Evolutionary conservation across 305 asterid genomes (phyloP).

Genomic region (Fraxinus albicans): DNA sequence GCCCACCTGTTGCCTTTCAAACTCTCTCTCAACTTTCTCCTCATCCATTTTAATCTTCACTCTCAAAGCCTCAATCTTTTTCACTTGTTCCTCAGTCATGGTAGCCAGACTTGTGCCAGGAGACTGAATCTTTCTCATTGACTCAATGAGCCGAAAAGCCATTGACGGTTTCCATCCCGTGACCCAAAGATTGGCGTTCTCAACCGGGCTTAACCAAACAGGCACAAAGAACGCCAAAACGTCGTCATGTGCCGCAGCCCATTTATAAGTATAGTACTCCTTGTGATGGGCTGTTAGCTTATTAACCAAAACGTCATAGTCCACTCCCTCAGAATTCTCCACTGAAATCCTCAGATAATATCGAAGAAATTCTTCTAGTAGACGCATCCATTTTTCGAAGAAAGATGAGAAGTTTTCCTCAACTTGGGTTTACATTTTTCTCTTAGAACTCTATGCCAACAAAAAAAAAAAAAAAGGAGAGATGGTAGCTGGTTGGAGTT

Average conservation of each 20-base stretch:
- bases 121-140: conserved; percentile 15
- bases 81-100: conserved; percentile 44
- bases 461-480: too few species aligned
- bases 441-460: not conserved
- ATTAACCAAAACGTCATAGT: conserved; percentile 23
- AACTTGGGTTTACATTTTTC: conserved; percentile 23
- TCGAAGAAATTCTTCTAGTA: conserved; percentile 41
- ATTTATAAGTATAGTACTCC: conserved; percentile 53
- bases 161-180: conserved; percentile 75
- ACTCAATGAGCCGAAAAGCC: conserved; percentile 46
- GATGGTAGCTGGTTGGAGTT: not conserved
- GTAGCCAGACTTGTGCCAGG: conserved; percentile 12
- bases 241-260: conserved; percentile 58
- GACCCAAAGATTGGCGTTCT: conserved; percentile 50
- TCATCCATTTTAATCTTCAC: conserved; percentile 47
- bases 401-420: conserved; percentile 37
- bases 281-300: conserved; percentile 61
- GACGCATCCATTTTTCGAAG: conserved; percentile 58
- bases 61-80: conserved; percentile 37
- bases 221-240: conserved; percentile 52
- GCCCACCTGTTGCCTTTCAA: conserved; percentile 71
- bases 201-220: conserved; percentile 56
- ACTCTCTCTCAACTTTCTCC: conserved; percentile 61
- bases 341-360: conserved; percentile 24
- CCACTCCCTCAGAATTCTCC: conserved; percentile 3